A percentile compares a stretch with the other conserved stretches of the same genome.
These are phyloP conservation scores for Globisporangium uncinulatum DNA, from an alignment of 352 stramenopile species.

Conservation along the genomic window DNA sequence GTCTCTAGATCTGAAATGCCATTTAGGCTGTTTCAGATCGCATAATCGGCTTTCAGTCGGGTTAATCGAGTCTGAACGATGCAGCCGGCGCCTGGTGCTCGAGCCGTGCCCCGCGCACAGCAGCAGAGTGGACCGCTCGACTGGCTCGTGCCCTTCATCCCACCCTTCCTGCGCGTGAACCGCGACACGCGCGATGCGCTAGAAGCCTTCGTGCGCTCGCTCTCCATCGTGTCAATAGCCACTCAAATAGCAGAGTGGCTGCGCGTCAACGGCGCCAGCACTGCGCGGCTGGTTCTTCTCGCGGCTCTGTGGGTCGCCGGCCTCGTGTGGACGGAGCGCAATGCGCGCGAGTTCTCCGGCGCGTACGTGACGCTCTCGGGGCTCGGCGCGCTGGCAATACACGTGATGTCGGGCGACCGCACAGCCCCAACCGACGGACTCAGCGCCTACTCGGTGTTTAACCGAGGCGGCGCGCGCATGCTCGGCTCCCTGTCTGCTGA, in stretches of 20 bases:
- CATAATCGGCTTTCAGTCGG: not conserved
- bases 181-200: constrained; percentile 58
- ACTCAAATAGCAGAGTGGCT: constrained; percentile 13
- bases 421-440: constrained; percentile 19
- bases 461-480: constrained; percentile 59
- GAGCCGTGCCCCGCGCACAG: not conserved
- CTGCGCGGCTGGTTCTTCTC: constrained; percentile 12
- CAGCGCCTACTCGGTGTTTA: constrained; percentile 84
- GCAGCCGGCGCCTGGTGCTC: constrained; percentile 1
- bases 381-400: constrained; percentile 30
- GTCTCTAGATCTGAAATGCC: not conserved
- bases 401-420: constrained; percentile 26
- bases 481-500: constrained; percentile 74
- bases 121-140: constrained; percentile 37
- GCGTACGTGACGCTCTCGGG: constrained; percentile 62
- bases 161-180: constrained; percentile 73
- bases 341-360: constrained; percentile 46
- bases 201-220: constrained; percentile 25
- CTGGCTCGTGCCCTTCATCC: constrained; percentile 81
- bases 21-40: not conserved
- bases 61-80: constrained; percentile 3
- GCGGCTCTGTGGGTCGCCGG: constrained; percentile 33
- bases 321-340: constrained; percentile 39
- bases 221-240: constrained; percentile 13
- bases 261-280: constrained; percentile 17